Evolutionary conservation across 2,329 filamentous ascomycete species (phyloP), one percentile per base, ranked within the genome.

Genomic region (Cladosporium austrohemisphaericum): DNA sequence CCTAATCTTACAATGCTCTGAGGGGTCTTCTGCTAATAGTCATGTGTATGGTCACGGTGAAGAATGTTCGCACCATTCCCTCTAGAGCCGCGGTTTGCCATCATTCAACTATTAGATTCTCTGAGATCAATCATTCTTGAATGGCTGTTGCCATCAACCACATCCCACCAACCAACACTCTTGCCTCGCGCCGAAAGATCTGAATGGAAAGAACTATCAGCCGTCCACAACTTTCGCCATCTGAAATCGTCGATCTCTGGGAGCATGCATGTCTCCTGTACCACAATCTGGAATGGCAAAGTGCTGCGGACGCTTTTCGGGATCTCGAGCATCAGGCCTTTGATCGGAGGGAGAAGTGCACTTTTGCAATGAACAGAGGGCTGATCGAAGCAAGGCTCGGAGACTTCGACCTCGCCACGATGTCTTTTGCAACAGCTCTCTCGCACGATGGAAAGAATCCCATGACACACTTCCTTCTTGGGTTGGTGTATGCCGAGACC

Each of bases 191-290:
- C n/a, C n/a, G n/a, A n/a, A n/a, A n/a, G n/a, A n/a, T n/a, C n/a
- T n/a, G n/a, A n/a, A n/a, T n/a, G n/a, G n/a, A n/a, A n/a, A n/a
- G n/a, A n/a, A n/a, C n/a, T n/a, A n/a, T n/a, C 32, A 25, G 40
- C 20, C 50, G 38, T 18, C 25, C 10, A 25, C 23, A 23, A 19
- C 6, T 33, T 6, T 44, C 32, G 9, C 16, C 40, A 8, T 32
- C 32, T 8, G 16, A 57, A 19, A 53, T 56, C 3, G 40, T 61
- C 35, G 58, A 64, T 55, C 33, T 65, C n/a, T 67, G 65, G 65
- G 61, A 67, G 35, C 64, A 67, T 33, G 64, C 62, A 11, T 54
- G 54, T 10, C 52, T 60, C 4, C 56, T 68, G 1, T 65, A 62
- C 51, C 54, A 65, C 31, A 55, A 51, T 32, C 64, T 58, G 49